Base-by-base conservation (phyloP, 257 asterid species). In the Rehmannia glutinosa region DNA sequence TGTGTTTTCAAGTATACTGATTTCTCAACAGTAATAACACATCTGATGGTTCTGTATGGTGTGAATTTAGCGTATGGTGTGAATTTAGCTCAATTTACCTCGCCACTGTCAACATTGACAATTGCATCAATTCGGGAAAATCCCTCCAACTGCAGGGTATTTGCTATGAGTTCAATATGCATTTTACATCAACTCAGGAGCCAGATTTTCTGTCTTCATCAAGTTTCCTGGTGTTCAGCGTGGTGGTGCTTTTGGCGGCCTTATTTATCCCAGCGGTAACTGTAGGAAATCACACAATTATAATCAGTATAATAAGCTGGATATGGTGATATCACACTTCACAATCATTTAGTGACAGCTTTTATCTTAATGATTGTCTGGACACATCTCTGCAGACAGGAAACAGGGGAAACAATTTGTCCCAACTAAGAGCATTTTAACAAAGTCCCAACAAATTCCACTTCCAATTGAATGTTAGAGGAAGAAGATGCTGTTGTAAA, bases 201-300 rank as follows among this genome's bases (percentile, higher is more conserved):
- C 43, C 52, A 93, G 81, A 74, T 86, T 90, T 68, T 93, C 98
- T 0, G 98, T 93, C 98, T 58, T 93, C 98, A 59, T 90, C 98
- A 25, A 93, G 92, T 80, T 90, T 93, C 78, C 96, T 81, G 57
- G 98, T 93, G 70, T 93, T 93, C 71, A 93, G 62, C 27, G 92
- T 47, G 13, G 90, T 75, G 54, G 85, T 79, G 72, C 96, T 88
- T 13, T 88, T 82, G 38, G 99, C 96, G 75, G 97, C 95, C 83
- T 84, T 93, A 70, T 93, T 93, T 27, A 90, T 73, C 46, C 92
- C 99, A 1, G 95, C 99, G 49, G 28, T 69, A 38, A 96, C 99
- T 93, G 95, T 78, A 84, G 17, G 6, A 73, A 35, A 78, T n/a
- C 56, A 61, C 39, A 16, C 15, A 60, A 42, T 49, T 47, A 63